Percentiles rank a stretch among this genome's conserved stretches.
Evolutionary conservation across 805 yeast species (phyloP).

Genomic region (Myxozyma nipponensis): DNA sequence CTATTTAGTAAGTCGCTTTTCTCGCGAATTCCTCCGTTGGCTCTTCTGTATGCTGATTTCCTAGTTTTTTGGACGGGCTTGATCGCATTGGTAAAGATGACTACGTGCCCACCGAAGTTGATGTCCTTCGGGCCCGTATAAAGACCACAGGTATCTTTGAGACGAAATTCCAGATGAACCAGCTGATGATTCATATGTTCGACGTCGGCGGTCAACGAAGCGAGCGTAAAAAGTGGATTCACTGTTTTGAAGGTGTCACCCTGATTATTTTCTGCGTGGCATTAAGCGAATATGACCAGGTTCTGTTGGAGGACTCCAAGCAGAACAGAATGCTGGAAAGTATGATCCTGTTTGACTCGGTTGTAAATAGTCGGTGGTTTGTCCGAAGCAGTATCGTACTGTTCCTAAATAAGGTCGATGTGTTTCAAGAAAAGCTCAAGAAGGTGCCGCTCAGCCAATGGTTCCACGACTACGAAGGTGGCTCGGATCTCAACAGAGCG

Average conservation of each 20-base stretch:
- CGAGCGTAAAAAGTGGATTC: conserved; percentile 96
- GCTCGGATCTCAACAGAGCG: conserved; percentile 83
- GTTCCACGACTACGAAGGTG: conserved; percentile 75
- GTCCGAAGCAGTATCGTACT: conserved; percentile 78
- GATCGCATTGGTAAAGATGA: conserved; percentile 55
- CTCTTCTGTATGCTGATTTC: too few relatives aligned
- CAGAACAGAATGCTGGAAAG: conserved; percentile 80
- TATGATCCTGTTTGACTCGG: conserved; percentile 78
- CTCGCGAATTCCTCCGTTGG: too few relatives aligned
- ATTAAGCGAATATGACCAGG: conserved; percentile 85
- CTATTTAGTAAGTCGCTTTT: conserved; percentile 47
- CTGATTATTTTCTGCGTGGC: conserved; percentile 88
- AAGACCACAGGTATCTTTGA: conserved; percentile 92
- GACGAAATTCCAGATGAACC: conserved; percentile 70
- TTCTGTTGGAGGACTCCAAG: conserved; percentile 65
- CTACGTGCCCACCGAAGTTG: conserved; percentile 71
- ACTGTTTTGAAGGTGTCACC: conserved; percentile 91
- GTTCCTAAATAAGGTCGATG: conserved; percentile 85
- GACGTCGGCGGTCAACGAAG: conserved; percentile 97
- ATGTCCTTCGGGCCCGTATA: conserved; percentile 80
- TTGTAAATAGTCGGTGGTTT: conserved; percentile 91
- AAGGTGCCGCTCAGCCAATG: conserved; percentile 74
- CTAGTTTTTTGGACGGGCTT: conserved; percentile 59
- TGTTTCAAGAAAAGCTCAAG: conserved; percentile 79
- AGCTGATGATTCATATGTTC: conserved; percentile 57